These are phyloP conservation scores for Barbarea vulgaris DNA, from an alignment of 345 rosid species.

Conservation along the genomic window DNA sequence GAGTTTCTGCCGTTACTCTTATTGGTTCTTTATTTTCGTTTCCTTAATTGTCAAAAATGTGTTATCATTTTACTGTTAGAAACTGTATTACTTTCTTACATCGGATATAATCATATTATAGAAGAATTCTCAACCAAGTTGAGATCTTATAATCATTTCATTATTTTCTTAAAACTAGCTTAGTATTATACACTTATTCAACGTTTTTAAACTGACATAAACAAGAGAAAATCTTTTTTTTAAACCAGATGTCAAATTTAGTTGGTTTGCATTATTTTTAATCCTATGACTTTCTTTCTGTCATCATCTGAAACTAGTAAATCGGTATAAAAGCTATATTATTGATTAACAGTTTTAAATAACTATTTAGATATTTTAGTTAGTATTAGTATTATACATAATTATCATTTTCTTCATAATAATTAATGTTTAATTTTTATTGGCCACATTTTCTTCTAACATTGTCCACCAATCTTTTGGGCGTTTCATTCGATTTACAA, in stretches of 20 bases:
- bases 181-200: neutral
- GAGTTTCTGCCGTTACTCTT: slow-evolving; percentile 23
- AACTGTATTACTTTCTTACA: neutral
- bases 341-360: no score
- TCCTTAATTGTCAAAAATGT: slow-evolving; percentile 18
- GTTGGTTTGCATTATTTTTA: no score
- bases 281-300: no score
- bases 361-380: no score
- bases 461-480: no score
- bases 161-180: neutral
- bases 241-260: no score
- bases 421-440: neutral
- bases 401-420: neutral
- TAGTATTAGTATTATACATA: no score
- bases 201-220: no score
- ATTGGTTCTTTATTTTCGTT: slow-evolving; percentile 28
- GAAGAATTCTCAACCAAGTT: neutral
- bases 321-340: no score
- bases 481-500: no score
- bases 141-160: neutral
- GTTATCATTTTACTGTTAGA: neutral
- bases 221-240: no score
- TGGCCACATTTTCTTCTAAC: neutral
- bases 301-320: no score
- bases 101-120: neutral